Conservation (phyloP, 225 moss, liverwort and hornwort genomes). For the Thuidium tamariscinum region DNA sequence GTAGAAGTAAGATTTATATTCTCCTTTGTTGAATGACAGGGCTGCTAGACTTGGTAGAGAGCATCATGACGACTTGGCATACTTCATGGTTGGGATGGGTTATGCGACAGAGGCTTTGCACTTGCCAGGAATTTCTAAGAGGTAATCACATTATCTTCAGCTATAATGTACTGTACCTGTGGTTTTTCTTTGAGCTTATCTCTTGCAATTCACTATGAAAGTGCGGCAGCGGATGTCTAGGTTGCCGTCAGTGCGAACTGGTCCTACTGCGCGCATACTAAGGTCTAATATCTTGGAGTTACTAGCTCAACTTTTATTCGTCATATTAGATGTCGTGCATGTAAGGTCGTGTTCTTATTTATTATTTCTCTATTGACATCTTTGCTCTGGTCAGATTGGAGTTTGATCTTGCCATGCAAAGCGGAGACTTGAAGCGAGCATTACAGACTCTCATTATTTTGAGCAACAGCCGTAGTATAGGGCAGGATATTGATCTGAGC, state of each 20-base stretch:
- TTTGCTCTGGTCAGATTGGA: constrained; percentile 61
- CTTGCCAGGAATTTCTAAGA: constrained; percentile 94
- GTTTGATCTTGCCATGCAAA: constrained; percentile 91
- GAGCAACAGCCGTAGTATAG: constrained; percentile 87
- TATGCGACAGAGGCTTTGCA: constrained; percentile 94
- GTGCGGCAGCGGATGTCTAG: neutral
- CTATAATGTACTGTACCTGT: neutral
- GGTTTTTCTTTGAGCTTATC: neutral
- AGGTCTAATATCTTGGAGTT: neutral
- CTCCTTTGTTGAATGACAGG: constrained; percentile 37
- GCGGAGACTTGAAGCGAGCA: constrained; percentile 91
- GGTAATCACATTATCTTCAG: constrained; percentile 14
- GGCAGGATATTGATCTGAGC: constrained; percentile 71
- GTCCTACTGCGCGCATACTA: neutral
- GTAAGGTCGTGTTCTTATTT: neutral
- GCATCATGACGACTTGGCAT: constrained; percentile 96
- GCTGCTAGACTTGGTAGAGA: constrained; percentile 94
- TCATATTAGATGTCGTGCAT: neutral
- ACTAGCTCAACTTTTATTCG: neutral
- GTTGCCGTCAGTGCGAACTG: neutral
- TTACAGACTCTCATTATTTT: constrained; percentile 82
- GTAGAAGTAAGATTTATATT: neutral
- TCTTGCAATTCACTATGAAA: neutral
- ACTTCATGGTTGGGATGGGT: constrained; percentile 97
- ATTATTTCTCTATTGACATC: neutral